Evolutionary conservation across 108 stramenopile species (phyloP).

Genomic region (Fragilaria crotonensis): DNA sequence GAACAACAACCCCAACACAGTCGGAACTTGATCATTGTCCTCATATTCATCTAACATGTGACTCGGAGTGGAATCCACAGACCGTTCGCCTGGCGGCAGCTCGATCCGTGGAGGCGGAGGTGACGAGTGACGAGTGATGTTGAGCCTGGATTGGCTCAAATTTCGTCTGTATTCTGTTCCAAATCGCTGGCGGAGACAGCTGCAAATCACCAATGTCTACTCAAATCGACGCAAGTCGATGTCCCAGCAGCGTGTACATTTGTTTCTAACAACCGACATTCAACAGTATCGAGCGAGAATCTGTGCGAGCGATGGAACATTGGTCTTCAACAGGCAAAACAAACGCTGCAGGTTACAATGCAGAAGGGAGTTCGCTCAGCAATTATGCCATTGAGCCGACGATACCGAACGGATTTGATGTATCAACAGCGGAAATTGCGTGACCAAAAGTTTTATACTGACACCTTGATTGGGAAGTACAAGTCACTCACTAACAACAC

Average conservation of each 20-base stretch:
- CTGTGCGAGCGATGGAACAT: too few species aligned
- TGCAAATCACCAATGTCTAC: too few species aligned
- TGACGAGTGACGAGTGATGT: too few species aligned
- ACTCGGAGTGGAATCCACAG: neutral
- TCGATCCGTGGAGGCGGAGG: too few species aligned
- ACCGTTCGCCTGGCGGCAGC: too few species aligned
- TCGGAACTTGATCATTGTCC: neutral
- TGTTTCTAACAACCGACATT: neutral
- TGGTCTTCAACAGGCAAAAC: too few species aligned
- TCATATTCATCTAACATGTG: neutral
- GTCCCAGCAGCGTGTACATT: neutral
- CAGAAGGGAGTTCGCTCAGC: too few species aligned
- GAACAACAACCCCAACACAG: neutral
- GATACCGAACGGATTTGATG: conserved; percentile 7
- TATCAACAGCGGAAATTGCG: neutral
- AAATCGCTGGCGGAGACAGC: too few species aligned
- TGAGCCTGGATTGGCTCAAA: neutral
- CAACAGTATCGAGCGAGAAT: too few species aligned
- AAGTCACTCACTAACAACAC: conserved; percentile 3
- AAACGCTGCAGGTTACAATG: too few species aligned
- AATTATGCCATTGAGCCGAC: too few species aligned
- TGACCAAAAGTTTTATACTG: conserved; percentile 8
- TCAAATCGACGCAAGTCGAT: neutral
- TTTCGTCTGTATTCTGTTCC: neutral
- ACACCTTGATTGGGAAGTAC: conserved; percentile 1